phyloP scores from a whole-genome alignment of 768 basidiomycete genomes.

The Clavulina sp. region DNA sequence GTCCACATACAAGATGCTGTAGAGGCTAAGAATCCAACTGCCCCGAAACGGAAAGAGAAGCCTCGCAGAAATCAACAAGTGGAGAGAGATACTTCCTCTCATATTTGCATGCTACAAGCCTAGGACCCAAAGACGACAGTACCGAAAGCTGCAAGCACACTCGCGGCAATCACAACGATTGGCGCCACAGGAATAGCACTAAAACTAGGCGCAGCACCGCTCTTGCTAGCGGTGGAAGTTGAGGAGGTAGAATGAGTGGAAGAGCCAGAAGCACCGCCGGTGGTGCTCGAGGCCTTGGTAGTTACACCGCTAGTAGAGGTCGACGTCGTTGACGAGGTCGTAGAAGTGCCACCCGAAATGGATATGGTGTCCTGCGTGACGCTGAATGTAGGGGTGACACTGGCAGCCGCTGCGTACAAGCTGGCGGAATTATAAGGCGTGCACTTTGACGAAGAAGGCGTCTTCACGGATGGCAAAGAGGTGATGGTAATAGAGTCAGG shows the following conservation, averaged over 20 bases:
- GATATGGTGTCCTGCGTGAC: slow-evolving; percentile 11
- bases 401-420: slow-evolving; percentile 5
- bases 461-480: slow-evolving; percentile 15
- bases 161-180: not conserved
- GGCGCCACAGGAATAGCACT: not conserved
- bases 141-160: not conserved
- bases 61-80: too few species aligned
- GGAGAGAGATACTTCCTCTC: too few species aligned
- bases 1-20: too few species aligned
- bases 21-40: too few species aligned
- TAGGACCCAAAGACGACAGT: not conserved
- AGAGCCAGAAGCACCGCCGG: not conserved
- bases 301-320: not conserved
- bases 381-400: slow-evolving; percentile 17
- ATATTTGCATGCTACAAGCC: too few species aligned
- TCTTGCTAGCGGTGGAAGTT: too few species aligned
- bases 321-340: not conserved
- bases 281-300: not conserved
- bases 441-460: slow-evolving; percentile 5
- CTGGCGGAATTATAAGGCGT: slow-evolving; percentile 11
- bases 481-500: slow-evolving; percentile 12
- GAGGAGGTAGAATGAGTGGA: too few species aligned
- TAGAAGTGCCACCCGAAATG: not conserved
- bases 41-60: too few species aligned
- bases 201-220: not conserved